Evolutionary conservation across 1,139 yeast genomes (phyloP).

Genomic region (Geotrichum klebahnii): DNA sequence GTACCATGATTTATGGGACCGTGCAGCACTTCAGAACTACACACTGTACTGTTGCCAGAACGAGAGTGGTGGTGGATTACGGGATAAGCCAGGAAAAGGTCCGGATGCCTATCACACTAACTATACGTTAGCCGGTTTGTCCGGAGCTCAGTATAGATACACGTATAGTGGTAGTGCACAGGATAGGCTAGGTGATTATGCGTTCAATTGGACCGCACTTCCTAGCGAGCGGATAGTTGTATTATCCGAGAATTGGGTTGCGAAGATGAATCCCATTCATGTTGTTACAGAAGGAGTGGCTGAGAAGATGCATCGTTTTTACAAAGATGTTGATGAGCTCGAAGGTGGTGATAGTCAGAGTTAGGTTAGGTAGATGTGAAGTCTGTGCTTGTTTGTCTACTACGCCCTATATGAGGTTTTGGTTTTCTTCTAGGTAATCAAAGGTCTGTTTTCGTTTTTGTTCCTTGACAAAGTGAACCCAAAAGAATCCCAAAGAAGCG

Average conservation of each 20-base stretch:
- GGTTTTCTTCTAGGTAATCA: no score
- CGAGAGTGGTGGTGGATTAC: slow-evolving; percentile 60
- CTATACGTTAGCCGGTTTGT: slow-evolving; percentile 73
- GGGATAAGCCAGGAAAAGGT: slow-evolving; percentile 79
- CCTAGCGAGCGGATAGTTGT: slow-evolving; percentile 24
- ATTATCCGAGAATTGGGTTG: slow-evolving; percentile 31
- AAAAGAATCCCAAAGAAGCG: background rate
- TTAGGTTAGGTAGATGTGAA: background rate
- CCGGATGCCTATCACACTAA: slow-evolving; percentile 92
- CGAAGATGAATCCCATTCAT: slow-evolving; percentile 57
- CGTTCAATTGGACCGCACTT: slow-evolving; percentile 33
- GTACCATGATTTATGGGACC: slow-evolving; percentile 43
- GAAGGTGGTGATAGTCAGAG: slow-evolving; percentile 1
- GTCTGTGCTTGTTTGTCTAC: no score
- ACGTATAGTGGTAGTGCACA: slow-evolving; percentile 32
- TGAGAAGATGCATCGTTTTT: slow-evolving; percentile 32
- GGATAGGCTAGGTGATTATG: slow-evolving; percentile 30
- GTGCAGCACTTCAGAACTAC: slow-evolving; percentile 58
- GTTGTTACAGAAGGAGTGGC: slow-evolving; percentile 51
- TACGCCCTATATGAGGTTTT: no score
- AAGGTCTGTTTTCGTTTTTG: no score
- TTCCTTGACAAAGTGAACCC: background rate
- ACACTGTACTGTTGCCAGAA: slow-evolving; percentile 72
- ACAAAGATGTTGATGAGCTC: slow-evolving; percentile 10
- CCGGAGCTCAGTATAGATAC: slow-evolving; percentile 60